A percentile compares a stretch with the other conserved stretches of the same genome.
phyloP scores from a whole-genome alignment of 139 green algal species.

The Coelastrella sp. region DNA sequence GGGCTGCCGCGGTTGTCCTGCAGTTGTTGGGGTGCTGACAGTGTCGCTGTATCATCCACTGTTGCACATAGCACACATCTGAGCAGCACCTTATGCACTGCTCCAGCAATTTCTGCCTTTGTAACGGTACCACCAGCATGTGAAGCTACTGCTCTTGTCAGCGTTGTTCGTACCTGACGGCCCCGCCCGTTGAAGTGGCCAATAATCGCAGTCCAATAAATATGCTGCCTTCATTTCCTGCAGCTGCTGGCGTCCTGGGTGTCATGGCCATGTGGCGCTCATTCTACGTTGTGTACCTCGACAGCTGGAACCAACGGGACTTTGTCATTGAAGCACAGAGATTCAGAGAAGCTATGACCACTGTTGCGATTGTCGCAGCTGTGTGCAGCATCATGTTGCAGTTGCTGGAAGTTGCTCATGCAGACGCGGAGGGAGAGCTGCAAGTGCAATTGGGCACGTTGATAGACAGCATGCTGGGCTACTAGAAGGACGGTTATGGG shows the following conservation, averaged over 20 bases:
- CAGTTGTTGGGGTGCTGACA: too few relatives aligned
- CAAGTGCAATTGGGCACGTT: neutral
- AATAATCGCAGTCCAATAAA: too few relatives aligned
- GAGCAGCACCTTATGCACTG: too few relatives aligned
- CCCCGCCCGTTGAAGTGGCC: too few relatives aligned
- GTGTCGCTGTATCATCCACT: too few relatives aligned
- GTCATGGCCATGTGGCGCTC: conserved; percentile 79
- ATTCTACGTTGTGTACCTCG: conserved; percentile 79
- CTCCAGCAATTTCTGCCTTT: too few relatives aligned
- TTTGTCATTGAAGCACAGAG: conserved; percentile 37
- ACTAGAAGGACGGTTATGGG: neutral
- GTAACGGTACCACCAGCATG: too few relatives aligned
- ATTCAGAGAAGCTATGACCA: conserved; percentile 42
- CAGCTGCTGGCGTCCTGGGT: conserved; percentile 75
- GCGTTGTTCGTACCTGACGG: too few relatives aligned
- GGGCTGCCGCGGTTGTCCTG: too few relatives aligned
- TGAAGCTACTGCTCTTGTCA: too few relatives aligned
- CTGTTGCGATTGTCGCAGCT: conserved; percentile 25
- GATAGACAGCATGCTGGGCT: neutral
- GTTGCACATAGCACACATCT: too few relatives aligned
- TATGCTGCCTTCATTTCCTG: neutral
- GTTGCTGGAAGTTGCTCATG: conserved; percentile 23
- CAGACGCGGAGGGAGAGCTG: neutral
- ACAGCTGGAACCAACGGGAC: conserved; percentile 62
- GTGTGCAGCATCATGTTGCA: conserved; percentile 49